These are phyloP conservation scores for Debaryomycetaceae sp. DNA, from an alignment of 1,139 yeast genomes.

Conservation along the genomic window DNA sequence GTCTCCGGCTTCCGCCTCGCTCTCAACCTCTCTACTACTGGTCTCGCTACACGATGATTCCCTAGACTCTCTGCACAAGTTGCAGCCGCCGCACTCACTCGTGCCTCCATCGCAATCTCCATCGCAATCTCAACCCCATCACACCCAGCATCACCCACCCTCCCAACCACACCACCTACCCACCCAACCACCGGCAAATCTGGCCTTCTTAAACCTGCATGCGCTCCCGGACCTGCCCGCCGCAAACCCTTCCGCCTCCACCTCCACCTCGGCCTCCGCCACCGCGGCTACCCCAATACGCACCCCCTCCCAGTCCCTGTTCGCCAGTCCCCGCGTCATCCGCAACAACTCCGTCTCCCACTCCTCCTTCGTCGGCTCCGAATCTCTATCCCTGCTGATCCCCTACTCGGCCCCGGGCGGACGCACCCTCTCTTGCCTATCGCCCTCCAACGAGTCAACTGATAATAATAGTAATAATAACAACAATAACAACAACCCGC, in stretches of 20 bases:
- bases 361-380: slow-evolving; percentile 27
- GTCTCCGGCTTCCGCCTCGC: no score
- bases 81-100: neutral
- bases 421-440: slow-evolving; percentile 7
- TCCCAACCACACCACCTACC: slow-evolving; percentile 10
- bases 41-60: slow-evolving; percentile 6
- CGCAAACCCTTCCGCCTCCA: no score
- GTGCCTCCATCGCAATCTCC: no score
- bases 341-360: slow-evolving; percentile 36
- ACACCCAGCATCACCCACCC: slow-evolving; percentile 7
- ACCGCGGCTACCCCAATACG: no score
- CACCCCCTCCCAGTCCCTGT: neutral
- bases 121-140: no score
- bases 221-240: no score
- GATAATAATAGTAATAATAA: slow-evolving; percentile 1
- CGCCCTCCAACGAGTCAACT: slow-evolving; percentile 2
- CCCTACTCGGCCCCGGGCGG: slow-evolving; percentile 72
- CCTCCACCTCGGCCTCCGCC: slow-evolving; percentile 5
- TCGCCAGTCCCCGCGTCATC: slow-evolving; percentile 29
- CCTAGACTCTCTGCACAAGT: neutral
- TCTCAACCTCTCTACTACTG: slow-evolving; percentile 6
- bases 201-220: neutral
- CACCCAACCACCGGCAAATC: slow-evolving; percentile 7
- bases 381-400: slow-evolving; percentile 49
- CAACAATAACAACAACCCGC: slow-evolving; percentile 9